Base-by-base conservation (phyloP, 306 rosid species). In the Castanea crenata region DNA sequence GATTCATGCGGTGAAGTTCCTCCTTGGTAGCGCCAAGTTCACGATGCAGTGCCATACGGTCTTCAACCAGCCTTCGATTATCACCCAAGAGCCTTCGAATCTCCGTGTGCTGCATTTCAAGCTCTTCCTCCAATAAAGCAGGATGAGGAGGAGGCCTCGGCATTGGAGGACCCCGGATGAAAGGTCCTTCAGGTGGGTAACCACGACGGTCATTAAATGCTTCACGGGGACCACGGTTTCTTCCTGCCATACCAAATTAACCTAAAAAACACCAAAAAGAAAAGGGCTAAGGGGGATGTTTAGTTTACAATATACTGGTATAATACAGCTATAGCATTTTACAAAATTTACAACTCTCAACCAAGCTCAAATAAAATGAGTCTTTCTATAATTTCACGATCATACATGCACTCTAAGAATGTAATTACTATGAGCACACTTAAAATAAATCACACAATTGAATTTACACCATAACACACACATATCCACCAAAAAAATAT, bases 1-100 rank as follows among this genome's bases (percentile, higher is more conserved):
- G 80, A 80, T 87, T 93, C 98, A 93, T 91, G 13, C 90, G 91
- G 55, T 82, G 97, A 83, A 91, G 88, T 80, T 93, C 98, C 79
- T 90, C 97, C 87, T 89, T 93, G 0, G 92, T 90, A 21, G 90
- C 86, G 1, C 86, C 88, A 62, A 91, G 88, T 72, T 93, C 95
- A 52, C 84, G 90, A 80, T 93, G 95, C 89, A 91, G 56, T 0
- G 86, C 84, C 86, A 89, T 78, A 20, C 89, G 79, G 69, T 91
- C 95, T 38, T 93, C 98, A 46, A 87, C 79, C 80, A 93, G 85
- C 86, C 93, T 91, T 81, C 88, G 83, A 61, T 91, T 91, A 76
- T 93, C 98, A 0, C 84, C 85, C 69, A 87, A 67, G 4, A 93
- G 76, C 87, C 93, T 85, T 76, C 85, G 83, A 55, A 91, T 87